Conservation (phyloP, 2,329 filamentous ascomycete genomes). For the Colletotrichum kahawae region DNA sequence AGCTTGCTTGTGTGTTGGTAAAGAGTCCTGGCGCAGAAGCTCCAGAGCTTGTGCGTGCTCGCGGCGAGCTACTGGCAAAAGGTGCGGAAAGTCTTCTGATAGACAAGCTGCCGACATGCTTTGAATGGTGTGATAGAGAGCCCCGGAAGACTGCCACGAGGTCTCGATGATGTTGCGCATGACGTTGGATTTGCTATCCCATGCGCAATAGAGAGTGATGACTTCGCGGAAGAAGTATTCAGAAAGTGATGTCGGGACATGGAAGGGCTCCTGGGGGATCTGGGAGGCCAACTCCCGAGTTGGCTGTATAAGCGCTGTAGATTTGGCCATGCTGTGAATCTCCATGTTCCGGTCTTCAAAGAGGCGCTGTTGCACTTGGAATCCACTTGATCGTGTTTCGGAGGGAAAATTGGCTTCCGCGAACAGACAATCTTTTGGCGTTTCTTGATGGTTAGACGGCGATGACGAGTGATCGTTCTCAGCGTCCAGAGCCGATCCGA, state of each 20-base stretch:
- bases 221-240: slow-evolving; percentile 27
- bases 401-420: rapidly evolving
- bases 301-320: rapidly evolving
- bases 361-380: rapidly evolving
- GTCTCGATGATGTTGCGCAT: slow-evolving; percentile 26
- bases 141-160: slow-evolving; percentile 59
- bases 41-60: slow-evolving; percentile 21
- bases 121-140: slow-evolving; percentile 65
- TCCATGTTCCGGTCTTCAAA: rapidly evolving
- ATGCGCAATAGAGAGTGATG: slow-evolving; percentile 25
- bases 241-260: slow-evolving; percentile 13
- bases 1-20: not conserved
- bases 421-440: rapidly evolving
- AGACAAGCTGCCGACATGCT: slow-evolving; percentile 69
- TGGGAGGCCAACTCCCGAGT: rapidly evolving
- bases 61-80: not conserved
- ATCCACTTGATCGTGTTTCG: rapidly evolving
- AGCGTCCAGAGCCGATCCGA: rapidly evolving
- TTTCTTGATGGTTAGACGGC: not conserved
- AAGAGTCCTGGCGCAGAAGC: not conserved
- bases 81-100: slow-evolving; percentile 43
- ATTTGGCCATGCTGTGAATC: rapidly evolving
- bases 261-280: slow-evolving; percentile 3
- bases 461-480: not conserved
- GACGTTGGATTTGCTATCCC: slow-evolving; percentile 25